Evolutionary conservation across 768 basidiomycete genomes (phyloP).

Genomic region (Tulasnella sp.): DNA sequence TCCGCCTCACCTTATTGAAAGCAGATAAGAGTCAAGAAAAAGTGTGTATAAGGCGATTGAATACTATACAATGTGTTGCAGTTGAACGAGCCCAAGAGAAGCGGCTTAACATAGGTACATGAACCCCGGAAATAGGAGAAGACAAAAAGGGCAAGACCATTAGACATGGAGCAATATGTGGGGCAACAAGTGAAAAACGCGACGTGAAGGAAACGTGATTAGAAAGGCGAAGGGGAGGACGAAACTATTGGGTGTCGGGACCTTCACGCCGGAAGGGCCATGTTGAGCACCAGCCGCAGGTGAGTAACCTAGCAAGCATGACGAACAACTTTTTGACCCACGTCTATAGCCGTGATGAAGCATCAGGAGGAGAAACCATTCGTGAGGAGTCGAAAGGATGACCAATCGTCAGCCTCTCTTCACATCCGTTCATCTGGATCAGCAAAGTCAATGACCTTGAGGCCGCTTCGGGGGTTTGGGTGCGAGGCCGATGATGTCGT

Average conservation of each 20-base stretch:
- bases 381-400: neutral
- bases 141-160: too few relatives aligned
- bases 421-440: neutral
- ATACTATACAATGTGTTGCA: too few relatives aligned
- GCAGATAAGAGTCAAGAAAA: too few relatives aligned
- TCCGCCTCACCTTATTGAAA: too few relatives aligned
- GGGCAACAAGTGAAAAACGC: too few relatives aligned
- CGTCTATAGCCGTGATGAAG: neutral
- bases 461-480: neutral
- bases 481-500: neutral
- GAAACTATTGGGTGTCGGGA: neutral
- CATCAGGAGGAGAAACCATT: neutral
- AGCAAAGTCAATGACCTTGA: conserved; percentile 1
- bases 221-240: neutral
- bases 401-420: neutral
- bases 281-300: neutral
- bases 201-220: neutral
- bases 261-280: neutral
- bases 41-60: too few relatives aligned
- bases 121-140: too few relatives aligned
- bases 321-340: neutral
- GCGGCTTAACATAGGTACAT: too few relatives aligned
- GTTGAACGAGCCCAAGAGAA: too few relatives aligned
- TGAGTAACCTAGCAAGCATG: neutral
- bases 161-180: too few relatives aligned